Conservation (phyloP, 2,329 filamentous ascomycete species). For the Colletotrichum sp. region DNA sequence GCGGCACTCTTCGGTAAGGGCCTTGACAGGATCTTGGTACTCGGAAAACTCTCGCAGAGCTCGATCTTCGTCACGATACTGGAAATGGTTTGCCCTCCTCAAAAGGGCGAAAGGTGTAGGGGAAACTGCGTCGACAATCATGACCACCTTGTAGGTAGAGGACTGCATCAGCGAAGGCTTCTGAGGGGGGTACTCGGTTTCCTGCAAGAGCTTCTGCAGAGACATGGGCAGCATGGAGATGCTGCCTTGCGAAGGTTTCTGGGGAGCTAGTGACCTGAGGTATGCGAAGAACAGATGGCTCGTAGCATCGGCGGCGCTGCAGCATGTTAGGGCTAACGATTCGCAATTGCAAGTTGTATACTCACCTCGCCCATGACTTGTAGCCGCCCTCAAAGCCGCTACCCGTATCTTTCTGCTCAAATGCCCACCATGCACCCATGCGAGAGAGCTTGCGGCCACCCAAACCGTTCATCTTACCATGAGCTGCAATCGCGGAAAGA, state of each 20-base stretch:
- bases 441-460: conserved; percentile 92
- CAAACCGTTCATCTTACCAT: conserved; percentile 91
- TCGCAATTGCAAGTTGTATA: neutral
- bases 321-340: conserved; percentile 30
- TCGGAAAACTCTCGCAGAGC: conserved; percentile 86
- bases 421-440: conserved; percentile 98
- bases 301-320: conserved; percentile 88
- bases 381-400: conserved; percentile 96
- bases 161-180: conserved; percentile 77
- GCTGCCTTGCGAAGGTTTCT: conserved; percentile 72
- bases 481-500: conserved; percentile 85
- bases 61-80: conserved; percentile 87
- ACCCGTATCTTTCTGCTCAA: conserved; percentile 84
- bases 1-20: conserved; percentile 91
- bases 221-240: conserved; percentile 90
- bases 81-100: conserved; percentile 90
- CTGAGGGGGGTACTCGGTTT: conserved; percentile 92
- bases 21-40: conserved; percentile 86
- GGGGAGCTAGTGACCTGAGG: conserved; percentile 86
- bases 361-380: conserved; percentile 81
- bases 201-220: conserved; percentile 85
- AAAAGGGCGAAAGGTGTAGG: conserved; percentile 92
- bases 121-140: conserved; percentile 95
- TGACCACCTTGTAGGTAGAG: conserved; percentile 85
- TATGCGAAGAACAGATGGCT: conserved; percentile 99